Conservation (phyloP, 208 protist species). For the Acanthamoeba culbertsoni region DNA sequence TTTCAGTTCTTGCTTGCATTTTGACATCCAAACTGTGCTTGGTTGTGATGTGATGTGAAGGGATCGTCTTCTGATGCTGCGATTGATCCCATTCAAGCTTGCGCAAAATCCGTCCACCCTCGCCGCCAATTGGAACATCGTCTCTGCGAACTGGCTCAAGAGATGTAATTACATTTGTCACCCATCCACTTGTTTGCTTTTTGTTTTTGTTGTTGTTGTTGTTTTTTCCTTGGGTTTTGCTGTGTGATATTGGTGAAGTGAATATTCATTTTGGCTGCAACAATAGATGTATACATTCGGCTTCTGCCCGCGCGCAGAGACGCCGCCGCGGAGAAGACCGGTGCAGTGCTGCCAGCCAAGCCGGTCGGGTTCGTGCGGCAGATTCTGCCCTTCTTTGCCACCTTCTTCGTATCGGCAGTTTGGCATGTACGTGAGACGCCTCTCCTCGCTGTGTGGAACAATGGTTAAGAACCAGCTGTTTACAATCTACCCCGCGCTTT, state of each 20-base stretch:
- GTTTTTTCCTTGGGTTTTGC: no score
- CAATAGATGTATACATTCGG: not conserved
- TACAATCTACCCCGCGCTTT: not conserved
- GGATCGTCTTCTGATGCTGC: not conserved
- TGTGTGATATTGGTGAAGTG: no score
- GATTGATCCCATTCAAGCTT: not conserved
- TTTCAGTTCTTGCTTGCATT: no score
- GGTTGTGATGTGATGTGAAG: not conserved
- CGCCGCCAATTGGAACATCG: conserved; percentile 17
- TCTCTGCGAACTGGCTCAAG: not conserved
- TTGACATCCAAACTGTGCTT: not conserved
- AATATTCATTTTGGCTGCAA: not conserved
- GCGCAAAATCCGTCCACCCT: not conserved
- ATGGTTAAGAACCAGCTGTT: no score
- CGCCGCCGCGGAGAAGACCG: not conserved
- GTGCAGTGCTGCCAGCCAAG: not conserved
- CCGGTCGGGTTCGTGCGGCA: not conserved
- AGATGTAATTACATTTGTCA: not conserved
- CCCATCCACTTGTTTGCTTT: not conserved
- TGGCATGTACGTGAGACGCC: conserved; percentile 28
- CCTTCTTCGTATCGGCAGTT: not conserved
- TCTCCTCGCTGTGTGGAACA: no score
- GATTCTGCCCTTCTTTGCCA: conserved; percentile 18
- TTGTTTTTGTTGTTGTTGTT: not conserved
- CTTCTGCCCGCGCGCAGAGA: not conserved